Percentiles rank a stretch among this genome's conserved stretches.
Conservation (phyloP, 2,329 filamentous ascomycete genomes). For the Fusarium torreyae region DNA sequence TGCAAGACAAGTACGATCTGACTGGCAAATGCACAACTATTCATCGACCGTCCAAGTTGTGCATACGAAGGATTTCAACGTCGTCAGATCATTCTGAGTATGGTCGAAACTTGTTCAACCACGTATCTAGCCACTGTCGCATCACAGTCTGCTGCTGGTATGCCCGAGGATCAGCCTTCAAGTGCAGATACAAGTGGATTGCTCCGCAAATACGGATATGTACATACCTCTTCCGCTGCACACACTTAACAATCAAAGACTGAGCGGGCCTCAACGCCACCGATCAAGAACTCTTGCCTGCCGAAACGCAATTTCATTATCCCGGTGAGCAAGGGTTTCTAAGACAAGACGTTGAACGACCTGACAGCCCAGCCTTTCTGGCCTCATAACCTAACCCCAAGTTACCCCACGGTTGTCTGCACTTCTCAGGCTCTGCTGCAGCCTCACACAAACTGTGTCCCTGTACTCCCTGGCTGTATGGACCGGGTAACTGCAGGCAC, state of each 20-base stretch:
- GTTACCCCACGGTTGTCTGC: conserved; percentile 24
- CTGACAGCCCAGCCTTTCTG: conserved; percentile 23
- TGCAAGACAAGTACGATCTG: conserved; percentile 19
- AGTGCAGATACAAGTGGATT: conserved; percentile 41
- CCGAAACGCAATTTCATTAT: conserved; percentile 30
- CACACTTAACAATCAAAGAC: conserved; percentile 41
- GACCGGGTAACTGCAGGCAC: conserved; percentile 33
- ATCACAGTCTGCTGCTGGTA: conserved; percentile 12
- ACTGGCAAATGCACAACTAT: conserved; percentile 18
- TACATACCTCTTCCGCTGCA: conserved; percentile 39
- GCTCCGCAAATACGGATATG: conserved; percentile 27
- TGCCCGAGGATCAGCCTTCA: conserved; percentile 20
- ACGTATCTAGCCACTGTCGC: conserved; percentile 14
- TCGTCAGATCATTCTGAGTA: conserved; percentile 9
- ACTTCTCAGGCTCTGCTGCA: conserved; percentile 35
- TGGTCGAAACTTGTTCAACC: neutral
- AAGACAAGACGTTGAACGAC: too few species aligned
- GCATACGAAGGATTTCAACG: conserved; percentile 3
- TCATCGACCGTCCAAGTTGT: conserved; percentile 3
- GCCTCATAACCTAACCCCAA: conserved; percentile 33
- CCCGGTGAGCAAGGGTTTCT: conserved; percentile 23
- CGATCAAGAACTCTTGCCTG: conserved; percentile 16
- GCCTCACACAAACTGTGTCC: conserved; percentile 27
- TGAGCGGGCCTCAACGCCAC: conserved; percentile 35
- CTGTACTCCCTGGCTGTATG: conserved; percentile 16